These are phyloP conservation scores for Microdochium paspali DNA, from an alignment of 2,329 filamentous ascomycete species.

Conservation along the genomic window DNA sequence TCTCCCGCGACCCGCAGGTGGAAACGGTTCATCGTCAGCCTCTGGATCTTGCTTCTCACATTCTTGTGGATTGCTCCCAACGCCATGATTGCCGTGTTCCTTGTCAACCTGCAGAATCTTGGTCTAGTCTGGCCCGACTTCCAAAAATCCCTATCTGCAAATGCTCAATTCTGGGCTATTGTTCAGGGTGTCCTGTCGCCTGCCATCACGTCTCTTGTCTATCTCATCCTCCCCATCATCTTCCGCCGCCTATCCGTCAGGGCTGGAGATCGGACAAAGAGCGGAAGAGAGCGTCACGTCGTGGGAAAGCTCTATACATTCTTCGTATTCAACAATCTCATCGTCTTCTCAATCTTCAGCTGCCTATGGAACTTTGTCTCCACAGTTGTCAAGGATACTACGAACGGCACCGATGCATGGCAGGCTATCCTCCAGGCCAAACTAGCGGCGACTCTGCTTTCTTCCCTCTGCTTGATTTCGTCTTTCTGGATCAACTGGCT, in stretches of 20 bases:
- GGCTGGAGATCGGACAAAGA: slow-evolving; percentile 86
- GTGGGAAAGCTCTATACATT: slow-evolving; percentile 86
- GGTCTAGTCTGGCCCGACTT: slow-evolving; percentile 75
- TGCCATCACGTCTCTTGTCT: slow-evolving; percentile 77
- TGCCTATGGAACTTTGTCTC: slow-evolving; percentile 68
- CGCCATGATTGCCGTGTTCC: slow-evolving; percentile 86
- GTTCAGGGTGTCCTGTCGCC: slow-evolving; percentile 89
- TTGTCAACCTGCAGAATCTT: slow-evolving; percentile 77
- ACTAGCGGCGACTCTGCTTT: slow-evolving; percentile 56
- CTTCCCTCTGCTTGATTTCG: slow-evolving; percentile 71
- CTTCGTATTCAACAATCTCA: slow-evolving; percentile 93
- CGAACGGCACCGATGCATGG: slow-evolving; percentile 53
- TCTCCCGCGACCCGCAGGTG: slow-evolving; percentile 58
- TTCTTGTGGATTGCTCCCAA: slow-evolving; percentile 86
- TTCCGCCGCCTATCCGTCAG: slow-evolving; percentile 80
- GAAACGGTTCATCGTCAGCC: slow-evolving; percentile 66
- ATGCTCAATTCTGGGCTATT: slow-evolving; percentile 68
- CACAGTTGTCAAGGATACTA: slow-evolving; percentile 50
- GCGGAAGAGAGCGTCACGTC: slow-evolving; percentile 83
- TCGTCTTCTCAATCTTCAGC: slow-evolving; percentile 90
- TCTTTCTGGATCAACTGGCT: slow-evolving; percentile 94
- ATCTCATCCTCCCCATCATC: slow-evolving; percentile 78
- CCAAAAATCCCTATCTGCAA: slow-evolving; percentile 46
- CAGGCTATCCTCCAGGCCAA: slow-evolving; percentile 55
- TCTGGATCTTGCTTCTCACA: slow-evolving; percentile 78